Percentiles rank a stretch among this genome's conserved stretches.
phyloP scores from a whole-genome alignment of 805 yeast species.

The Dipodascus albidus region DNA sequence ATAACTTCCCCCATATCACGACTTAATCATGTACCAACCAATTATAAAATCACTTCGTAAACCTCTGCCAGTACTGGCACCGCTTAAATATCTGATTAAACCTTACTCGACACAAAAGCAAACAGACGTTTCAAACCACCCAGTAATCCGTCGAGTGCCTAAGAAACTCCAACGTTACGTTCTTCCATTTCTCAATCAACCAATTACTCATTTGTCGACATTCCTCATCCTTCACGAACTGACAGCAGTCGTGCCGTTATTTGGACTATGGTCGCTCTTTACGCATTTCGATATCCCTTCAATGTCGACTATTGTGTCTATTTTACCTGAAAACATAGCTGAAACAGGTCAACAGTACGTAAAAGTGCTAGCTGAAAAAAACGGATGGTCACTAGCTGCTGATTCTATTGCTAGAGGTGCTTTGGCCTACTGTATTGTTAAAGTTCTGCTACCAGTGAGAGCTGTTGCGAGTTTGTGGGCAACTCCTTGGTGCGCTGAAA shows the following conservation, averaged over 20 bases:
- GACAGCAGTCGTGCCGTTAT: constrained; percentile 60
- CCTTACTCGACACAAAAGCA: too few relatives aligned
- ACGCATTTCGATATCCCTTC: constrained; percentile 37
- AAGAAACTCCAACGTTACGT: constrained; percentile 40
- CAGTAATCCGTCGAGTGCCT: constrained; percentile 36
- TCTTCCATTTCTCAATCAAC: constrained; percentile 39
- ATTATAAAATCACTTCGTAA: too few relatives aligned
- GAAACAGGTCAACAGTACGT: constrained; percentile 47
- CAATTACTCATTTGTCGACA: constrained; percentile 48
- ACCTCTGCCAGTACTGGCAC: too few relatives aligned
- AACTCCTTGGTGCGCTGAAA: constrained; percentile 47
- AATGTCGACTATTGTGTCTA: constrained; percentile 32
- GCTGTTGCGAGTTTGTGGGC: constrained; percentile 37
- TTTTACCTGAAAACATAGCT: constrained; percentile 49
- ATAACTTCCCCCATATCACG: too few relatives aligned
- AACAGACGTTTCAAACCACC: constrained; percentile 10
- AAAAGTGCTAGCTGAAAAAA: constrained; percentile 27
- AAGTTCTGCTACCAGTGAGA: constrained; percentile 43
- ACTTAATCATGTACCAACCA: too few relatives aligned
- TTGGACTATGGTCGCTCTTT: constrained; percentile 55
- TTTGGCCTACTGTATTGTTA: constrained; percentile 59
- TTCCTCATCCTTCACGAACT: constrained; percentile 63
- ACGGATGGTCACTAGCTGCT: constrained; percentile 26
- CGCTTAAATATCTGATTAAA: too few relatives aligned
- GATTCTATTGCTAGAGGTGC: constrained; percentile 57